Evolutionary conservation across 352 stramenopile genomes (phyloP).

Genomic region (Globisporangium cederbergense): DNA sequence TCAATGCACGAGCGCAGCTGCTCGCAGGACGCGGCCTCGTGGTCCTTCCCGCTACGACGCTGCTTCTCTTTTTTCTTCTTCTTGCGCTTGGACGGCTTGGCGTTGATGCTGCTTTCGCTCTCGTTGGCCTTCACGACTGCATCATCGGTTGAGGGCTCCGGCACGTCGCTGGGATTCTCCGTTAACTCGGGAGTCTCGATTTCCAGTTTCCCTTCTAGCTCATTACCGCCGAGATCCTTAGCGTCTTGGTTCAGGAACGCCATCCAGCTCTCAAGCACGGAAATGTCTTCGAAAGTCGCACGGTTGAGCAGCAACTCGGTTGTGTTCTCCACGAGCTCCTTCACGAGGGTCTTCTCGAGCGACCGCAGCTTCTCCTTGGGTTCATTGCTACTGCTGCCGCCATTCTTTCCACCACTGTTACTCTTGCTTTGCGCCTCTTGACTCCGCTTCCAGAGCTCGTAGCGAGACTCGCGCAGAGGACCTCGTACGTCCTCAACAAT

Average conservation of each 20-base stretch:
- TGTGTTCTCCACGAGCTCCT: conserved; percentile 58
- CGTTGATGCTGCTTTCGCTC: not conserved
- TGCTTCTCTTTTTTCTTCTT: conserved; percentile 11
- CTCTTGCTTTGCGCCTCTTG: conserved; percentile 2
- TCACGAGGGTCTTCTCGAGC: conserved; percentile 38
- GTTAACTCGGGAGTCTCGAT: conserved; percentile 9
- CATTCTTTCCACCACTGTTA: not conserved
- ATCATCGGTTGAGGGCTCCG: not conserved
- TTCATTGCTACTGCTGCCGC: not conserved
- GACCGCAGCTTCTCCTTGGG: conserved; percentile 23
- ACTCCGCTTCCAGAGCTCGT: conserved; percentile 23
- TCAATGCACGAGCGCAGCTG: conserved; percentile 47
- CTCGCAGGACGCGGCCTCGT: conserved; percentile 20
- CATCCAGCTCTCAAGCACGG: conserved; percentile 41
- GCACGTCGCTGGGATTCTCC: not conserved
- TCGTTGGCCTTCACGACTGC: not conserved
- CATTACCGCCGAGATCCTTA: not conserved
- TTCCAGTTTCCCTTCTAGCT: not conserved
- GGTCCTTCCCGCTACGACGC: not conserved
- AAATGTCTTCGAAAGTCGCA: conserved; percentile 28
- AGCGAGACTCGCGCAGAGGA: conserved; percentile 30
- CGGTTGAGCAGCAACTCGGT: conserved; percentile 66
- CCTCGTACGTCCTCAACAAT: conserved; percentile 32
- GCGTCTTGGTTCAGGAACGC: conserved; percentile 23
- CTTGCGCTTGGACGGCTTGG: conserved; percentile 16